Evolutionary conservation across 805 yeast genomes (phyloP), one percentile per base, ranked within the genome.

Genomic region (Saturnispora dispora): DNA sequence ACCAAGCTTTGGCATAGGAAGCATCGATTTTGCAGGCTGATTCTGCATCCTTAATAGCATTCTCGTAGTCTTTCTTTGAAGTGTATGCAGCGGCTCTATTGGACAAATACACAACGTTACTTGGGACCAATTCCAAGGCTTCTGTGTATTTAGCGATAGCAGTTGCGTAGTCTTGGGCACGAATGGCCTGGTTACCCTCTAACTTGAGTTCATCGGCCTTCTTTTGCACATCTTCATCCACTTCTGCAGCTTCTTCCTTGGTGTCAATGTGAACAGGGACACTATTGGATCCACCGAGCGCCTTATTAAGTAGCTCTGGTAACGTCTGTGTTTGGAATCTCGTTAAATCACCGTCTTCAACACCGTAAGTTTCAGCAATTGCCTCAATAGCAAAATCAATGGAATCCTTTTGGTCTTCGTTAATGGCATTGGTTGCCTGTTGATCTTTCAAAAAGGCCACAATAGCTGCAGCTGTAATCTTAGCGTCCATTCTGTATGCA

Each of bases 71-170:
- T 56, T 80, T 77, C 30, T 78, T 62, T 5, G 96, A 87, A 10
- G 96, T 85, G 69, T 86, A 82, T 3, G 98, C 98, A 42, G 99
- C 99, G 13, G 99, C 98, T 64, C 99, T 82, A 71, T 93, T 93
- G 35, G 98, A 89, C 55, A 78, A 79, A 68, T 83, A 93, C 20
- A 93, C 87, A 17, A 90, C 89, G 65, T 88, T 89, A 17, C 75
- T 67, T 51, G 89, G 81, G 57, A 81, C 74, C 55, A 83, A 68
- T 23, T 70, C 79, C 58, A 93, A 79, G 10, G 98, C 98, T 50
- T 79, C 81, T 7, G 95, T 77, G 69, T 93, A 93, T 58, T 83
- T 80, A 23, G 75, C 77, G 49, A 88, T 75, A 4, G 99, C 98
- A 37, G 67, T 72, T 15, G 72, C 73, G 63, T 77, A 91, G 59